phyloP scores from a whole-genome alignment of 352 stramenopile species.

The Pythium monospermum region DNA sequence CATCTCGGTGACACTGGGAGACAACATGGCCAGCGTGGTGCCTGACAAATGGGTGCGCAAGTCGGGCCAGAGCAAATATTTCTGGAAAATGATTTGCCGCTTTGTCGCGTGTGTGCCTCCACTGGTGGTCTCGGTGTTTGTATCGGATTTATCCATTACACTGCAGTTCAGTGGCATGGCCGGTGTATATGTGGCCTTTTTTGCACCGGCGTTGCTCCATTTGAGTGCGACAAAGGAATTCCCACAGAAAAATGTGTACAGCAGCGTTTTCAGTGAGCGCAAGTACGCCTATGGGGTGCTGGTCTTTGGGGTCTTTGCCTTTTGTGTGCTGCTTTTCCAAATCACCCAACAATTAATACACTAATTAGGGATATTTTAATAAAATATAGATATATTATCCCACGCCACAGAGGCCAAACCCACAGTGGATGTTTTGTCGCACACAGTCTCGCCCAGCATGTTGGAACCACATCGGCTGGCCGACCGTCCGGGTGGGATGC shows the following conservation, averaged over 20 bases:
- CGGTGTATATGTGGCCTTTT: conserved; percentile 80
- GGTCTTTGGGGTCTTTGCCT: conserved; percentile 55
- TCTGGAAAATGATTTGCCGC: conserved; percentile 75
- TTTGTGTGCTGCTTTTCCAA: conserved; percentile 58
- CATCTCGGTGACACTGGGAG: conserved; percentile 89
- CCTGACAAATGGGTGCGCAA: conserved; percentile 33
- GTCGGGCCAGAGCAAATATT: conserved; percentile 26
- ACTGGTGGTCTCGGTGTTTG: conserved; percentile 70
- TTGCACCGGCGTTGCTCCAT: conserved; percentile 69
- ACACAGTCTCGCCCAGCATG: too few species aligned
- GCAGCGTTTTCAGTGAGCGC: conserved; percentile 47
- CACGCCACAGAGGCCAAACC: too few species aligned
- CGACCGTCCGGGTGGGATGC: too few species aligned
- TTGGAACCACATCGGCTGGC: too few species aligned
- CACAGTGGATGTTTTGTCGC: too few species aligned
- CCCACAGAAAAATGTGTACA: conserved; percentile 52
- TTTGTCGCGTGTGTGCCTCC: conserved; percentile 75
- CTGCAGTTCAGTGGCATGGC: conserved; percentile 81
- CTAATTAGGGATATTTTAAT: too few species aligned
- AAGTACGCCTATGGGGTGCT: conserved; percentile 58
- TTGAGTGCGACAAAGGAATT: conserved; percentile 48
- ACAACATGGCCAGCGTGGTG: conserved; percentile 79
- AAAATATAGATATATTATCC: too few species aligned
- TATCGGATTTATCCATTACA: conserved; percentile 81
- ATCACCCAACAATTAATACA: conserved; percentile 42